Percentiles rank a stretch among this genome's conserved stretches.
These are phyloP conservation scores for Cicer pinnatifidum DNA, from an alignment of 306 rosid genomes.

Conservation along the genomic window DNA sequence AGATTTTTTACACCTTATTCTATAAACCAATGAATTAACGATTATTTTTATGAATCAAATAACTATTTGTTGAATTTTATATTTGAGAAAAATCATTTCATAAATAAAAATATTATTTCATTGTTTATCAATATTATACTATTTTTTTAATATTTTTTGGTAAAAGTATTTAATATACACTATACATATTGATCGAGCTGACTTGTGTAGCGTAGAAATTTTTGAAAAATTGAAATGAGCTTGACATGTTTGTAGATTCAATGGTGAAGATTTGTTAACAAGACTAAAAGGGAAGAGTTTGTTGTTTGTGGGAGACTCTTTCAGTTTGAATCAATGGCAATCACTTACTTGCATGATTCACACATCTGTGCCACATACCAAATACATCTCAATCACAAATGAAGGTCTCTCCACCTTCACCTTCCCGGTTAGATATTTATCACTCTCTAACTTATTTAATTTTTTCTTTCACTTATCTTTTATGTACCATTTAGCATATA, in stretches of 20 bases:
- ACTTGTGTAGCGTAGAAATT: too few species aligned
- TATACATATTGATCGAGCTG: too few species aligned
- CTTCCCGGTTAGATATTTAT: conserved; percentile 47
- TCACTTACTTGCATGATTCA: conserved; percentile 64
- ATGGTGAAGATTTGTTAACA: conserved; percentile 52
- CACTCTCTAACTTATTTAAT: not conserved
- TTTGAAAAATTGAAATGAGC: too few species aligned
- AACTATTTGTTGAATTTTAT: too few species aligned
- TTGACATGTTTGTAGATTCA: conserved; percentile 43
- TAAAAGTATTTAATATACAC: too few species aligned
- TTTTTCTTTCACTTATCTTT: not conserved
- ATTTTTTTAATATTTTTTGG: too few species aligned
- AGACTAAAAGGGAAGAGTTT: conserved; percentile 54
- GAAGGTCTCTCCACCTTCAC: conserved; percentile 51
- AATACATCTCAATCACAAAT: conserved; percentile 36
- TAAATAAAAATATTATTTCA: too few species aligned
- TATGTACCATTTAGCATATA: not conserved
- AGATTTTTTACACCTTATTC: too few species aligned
- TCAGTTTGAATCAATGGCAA: conserved; percentile 71
- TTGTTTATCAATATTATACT: too few species aligned
- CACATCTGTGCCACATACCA: conserved; percentile 41
- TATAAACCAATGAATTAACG: too few species aligned
- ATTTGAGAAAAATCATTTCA: too few species aligned
- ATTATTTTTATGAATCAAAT: too few species aligned
- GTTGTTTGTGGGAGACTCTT: conserved; percentile 65